Evolutionary conservation across 176 grass and related monocot species (phyloP).

Genomic region (Bothriochloa decipiens): DNA sequence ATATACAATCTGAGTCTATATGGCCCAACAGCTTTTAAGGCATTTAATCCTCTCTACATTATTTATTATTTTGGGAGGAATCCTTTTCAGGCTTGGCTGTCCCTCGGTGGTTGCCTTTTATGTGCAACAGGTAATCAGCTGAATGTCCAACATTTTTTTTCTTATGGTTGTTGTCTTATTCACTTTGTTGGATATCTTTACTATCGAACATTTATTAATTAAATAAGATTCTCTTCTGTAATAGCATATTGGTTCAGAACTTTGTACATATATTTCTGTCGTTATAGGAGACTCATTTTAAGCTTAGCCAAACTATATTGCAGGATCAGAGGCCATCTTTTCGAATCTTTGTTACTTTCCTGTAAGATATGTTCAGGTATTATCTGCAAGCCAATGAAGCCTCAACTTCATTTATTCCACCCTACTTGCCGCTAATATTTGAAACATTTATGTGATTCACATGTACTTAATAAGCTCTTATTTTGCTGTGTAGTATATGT

Average conservation of each 20-base stretch:
- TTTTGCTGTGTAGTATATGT: slow-evolving; percentile 74
- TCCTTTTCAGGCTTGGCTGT: slow-evolving; percentile 80
- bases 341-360: slow-evolving; percentile 97
- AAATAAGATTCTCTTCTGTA: background rate
- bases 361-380: slow-evolving; percentile 93
- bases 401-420: background rate
- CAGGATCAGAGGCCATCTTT: slow-evolving; percentile 98
- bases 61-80: slow-evolving; percentile 88
- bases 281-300: slow-evolving; percentile 1
- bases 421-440: slow-evolving; percentile 12
- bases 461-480: slow-evolving; percentile 17
- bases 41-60: slow-evolving; percentile 89
- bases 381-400: slow-evolving; percentile 15
- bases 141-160: slow-evolving; percentile 6
- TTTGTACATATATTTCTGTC: background rate
- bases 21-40: slow-evolving; percentile 66
- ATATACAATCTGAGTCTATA: slow-evolving; percentile 88
- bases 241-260: background rate
- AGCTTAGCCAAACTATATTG: slow-evolving; percentile 39
- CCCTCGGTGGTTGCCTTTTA: slow-evolving; percentile 86
- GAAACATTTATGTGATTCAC: background rate
- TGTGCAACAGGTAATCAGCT: slow-evolving; percentile 78
- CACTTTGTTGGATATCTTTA: slow-evolving; percentile 15
- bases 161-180: slow-evolving; percentile 24
- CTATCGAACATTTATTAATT: slow-evolving; percentile 20